phyloP scores from a whole-genome alignment of 108 stramenopile species.

The Skeletonema marinoi region DNA sequence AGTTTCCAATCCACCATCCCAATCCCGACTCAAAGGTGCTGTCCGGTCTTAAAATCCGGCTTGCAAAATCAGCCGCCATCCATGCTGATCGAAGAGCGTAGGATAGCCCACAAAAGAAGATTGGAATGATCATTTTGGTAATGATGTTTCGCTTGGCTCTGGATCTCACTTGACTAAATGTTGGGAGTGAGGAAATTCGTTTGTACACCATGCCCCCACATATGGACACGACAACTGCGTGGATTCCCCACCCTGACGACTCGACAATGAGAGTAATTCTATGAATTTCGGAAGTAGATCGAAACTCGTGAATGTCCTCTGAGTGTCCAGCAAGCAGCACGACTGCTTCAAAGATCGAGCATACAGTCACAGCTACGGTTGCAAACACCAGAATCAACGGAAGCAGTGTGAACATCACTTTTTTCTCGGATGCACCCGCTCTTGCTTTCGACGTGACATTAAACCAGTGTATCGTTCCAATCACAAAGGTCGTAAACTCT shows the following conservation, averaged over 20 bases:
- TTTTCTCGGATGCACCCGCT: constrained; percentile 31
- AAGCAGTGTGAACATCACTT: constrained; percentile 17
- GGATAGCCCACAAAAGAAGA: constrained; percentile 47
- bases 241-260: constrained; percentile 35
- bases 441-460: constrained; percentile 20
- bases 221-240: constrained; percentile 31
- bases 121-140: constrained; percentile 51
- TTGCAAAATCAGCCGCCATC: constrained; percentile 41
- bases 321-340: constrained; percentile 17
- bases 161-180: constrained; percentile 24
- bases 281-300: constrained; percentile 24
- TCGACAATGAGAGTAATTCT: constrained; percentile 34
- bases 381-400: constrained; percentile 25
- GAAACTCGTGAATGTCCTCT: constrained; percentile 17
- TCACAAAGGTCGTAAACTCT: constrained; percentile 38
- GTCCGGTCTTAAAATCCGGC: constrained; percentile 17
- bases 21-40: constrained; percentile 29
- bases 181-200: constrained; percentile 39
- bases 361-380: constrained; percentile 18
- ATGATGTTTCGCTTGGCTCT: constrained; percentile 25
- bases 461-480: constrained; percentile 43
- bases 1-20: constrained; percentile 59
- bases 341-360: constrained; percentile 27
- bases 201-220: constrained; percentile 28
- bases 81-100: constrained; percentile 47